Conservation (phyloP, 2,329 filamentous ascomycete species). For the Exophiala sideris region DNA sequence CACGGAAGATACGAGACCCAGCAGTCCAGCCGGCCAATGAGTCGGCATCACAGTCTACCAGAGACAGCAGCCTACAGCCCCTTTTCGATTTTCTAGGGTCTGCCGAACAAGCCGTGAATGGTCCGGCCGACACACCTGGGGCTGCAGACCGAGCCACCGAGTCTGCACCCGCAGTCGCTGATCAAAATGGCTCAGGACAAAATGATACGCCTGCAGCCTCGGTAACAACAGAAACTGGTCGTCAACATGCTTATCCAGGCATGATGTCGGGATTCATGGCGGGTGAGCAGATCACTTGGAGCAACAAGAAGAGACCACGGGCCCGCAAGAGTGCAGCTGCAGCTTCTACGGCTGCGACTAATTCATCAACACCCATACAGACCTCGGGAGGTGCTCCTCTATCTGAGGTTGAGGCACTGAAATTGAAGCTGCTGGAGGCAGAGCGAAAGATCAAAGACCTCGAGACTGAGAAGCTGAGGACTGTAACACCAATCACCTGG, state of each 20-base stretch:
- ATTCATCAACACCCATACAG: neutral
- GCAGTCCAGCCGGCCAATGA: neutral
- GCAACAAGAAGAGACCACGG: neutral
- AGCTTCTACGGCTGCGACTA: neutral
- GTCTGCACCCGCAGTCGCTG: neutral
- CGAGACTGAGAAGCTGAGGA: constrained; percentile 19
- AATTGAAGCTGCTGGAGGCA: constrained; percentile 17
- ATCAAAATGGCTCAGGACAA: neutral
- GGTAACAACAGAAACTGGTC: neutral
- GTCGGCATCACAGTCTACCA: neutral
- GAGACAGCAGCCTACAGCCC: constrained; percentile 19
- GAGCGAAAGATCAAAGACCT: constrained; percentile 20
- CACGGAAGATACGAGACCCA: constrained; percentile 13
- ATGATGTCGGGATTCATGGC: constrained; percentile 17
- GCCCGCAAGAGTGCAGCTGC: neutral
- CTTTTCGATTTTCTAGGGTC: constrained; percentile 27
- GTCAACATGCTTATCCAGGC: constrained; percentile 7
- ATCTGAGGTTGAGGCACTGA: constrained; percentile 18
- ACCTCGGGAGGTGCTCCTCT: neutral
- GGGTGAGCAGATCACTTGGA: constrained; percentile 12
- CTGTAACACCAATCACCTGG: constrained; percentile 7
- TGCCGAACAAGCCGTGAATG: neutral
- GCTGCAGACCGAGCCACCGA: neutral
- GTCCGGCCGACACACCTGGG: neutral
- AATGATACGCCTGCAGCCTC: neutral